These are phyloP conservation scores for Microthyrium microscopicum DNA, from an alignment of 2,329 filamentous ascomycete species.

Conservation along the genomic window DNA sequence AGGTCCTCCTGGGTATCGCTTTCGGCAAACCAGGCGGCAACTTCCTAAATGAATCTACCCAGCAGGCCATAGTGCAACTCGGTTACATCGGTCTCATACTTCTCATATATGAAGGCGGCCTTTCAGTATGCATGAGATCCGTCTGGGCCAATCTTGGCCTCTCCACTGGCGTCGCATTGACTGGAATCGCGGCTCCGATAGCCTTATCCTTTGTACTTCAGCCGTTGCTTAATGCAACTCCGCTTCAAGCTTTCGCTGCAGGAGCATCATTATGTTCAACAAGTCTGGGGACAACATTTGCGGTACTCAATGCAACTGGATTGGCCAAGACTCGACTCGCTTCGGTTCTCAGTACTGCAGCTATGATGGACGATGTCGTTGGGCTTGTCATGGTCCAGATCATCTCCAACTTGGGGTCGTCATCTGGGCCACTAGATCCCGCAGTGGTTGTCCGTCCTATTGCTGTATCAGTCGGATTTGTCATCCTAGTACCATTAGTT, in stretches of 20 bases:
- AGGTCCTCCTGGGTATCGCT: constrained; percentile 52
- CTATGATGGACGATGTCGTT: constrained; percentile 69
- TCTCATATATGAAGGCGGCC: constrained; percentile 53
- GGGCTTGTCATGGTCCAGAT: constrained; percentile 64
- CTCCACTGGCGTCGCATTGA: constrained; percentile 45
- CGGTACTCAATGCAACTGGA: constrained; percentile 41
- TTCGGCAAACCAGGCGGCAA: constrained; percentile 51
- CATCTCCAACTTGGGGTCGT: constrained; percentile 45
- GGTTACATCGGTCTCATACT: constrained; percentile 60
- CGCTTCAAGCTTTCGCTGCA: constrained; percentile 51
- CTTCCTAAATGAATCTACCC: constrained; percentile 35
- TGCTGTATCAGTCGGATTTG: constrained; percentile 37
- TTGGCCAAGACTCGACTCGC: constrained; percentile 39
- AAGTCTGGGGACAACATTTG: constrained; percentile 55
- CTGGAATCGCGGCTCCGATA: constrained; percentile 48
- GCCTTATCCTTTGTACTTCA: constrained; percentile 46
- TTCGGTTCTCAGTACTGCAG: constrained; percentile 51
- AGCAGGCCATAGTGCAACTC: constrained; percentile 43
- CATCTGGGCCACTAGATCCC: constrained; percentile 17
- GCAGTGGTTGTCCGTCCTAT: constrained; percentile 33
- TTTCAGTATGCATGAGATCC: constrained; percentile 36
- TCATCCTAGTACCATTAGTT: constrained; percentile 27
- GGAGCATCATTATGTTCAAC: constrained; percentile 61
- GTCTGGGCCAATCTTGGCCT: constrained; percentile 44
- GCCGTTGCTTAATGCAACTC: constrained; percentile 31